Evolutionary conservation across 768 basidiomycete genomes (phyloP), one percentile per base, ranked within the genome.

Genomic region (Rhizopogon roseolus): DNA sequence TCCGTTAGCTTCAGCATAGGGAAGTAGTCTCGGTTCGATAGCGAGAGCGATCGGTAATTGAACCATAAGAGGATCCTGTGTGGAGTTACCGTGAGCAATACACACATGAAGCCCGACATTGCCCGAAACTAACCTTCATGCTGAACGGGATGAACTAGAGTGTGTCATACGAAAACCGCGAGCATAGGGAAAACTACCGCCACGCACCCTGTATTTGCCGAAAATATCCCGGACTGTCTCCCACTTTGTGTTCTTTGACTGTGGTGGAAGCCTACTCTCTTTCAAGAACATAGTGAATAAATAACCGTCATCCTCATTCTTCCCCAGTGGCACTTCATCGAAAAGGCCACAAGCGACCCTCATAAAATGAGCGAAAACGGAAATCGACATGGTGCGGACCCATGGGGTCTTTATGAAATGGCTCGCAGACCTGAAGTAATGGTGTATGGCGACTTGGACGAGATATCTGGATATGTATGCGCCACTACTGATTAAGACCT

Each of bases 381-480:
- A 63, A 34, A 87, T 70, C 6, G 81, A 73, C 46, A 90, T 74
- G 27, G 76, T 79, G 61, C 87, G 80, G 59, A 85, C 86, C 88
- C 88, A 91, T 22, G 72, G 71, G 1, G 84, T 80, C 70, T 89
- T 89, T 68, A 90, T 80, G 59, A 90, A 91, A 56, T 86, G 85
- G 28, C 81, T 71, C 55, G 81, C 80, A 2, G 85, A 81, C 57
- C 84, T 80, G 66, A 88, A 91, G 65, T 83, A 89, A 64, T 90
- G 89, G 56, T 90, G 88, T 50, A 86, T 81, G 36, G 88, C 85
- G 50, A 86, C 77, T 68, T 91, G 89, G 43, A 85, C 76, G 44
- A 91, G 77, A 70, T 91, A 91, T 45, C 89, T 81, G 57, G 88
- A 90, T 57, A 90, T 67, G 63, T 88, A 86, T 51, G 87, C 88